These are phyloP conservation scores for Pseudotsuga menziesii DNA, from an alignment of 75 land plant genomes.

Conservation along the genomic window DNA sequence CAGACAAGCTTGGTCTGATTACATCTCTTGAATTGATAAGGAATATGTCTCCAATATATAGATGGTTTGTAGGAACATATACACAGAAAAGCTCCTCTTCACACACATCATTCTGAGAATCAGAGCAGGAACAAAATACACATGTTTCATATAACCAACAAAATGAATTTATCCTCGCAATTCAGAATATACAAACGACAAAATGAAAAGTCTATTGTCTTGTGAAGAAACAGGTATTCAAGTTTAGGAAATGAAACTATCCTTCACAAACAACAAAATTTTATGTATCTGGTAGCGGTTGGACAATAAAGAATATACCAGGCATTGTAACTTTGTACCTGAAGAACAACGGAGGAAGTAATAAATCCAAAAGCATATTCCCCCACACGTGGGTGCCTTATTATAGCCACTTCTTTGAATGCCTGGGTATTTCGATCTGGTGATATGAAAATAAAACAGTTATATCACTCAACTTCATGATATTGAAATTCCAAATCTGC, in stretches of 20 bases:
- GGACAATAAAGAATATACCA: not conserved
- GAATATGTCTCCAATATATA: slow-evolving; percentile 50
- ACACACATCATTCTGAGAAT: slow-evolving; percentile 26
- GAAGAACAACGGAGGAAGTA: slow-evolving; percentile 60
- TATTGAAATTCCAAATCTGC: not conserved
- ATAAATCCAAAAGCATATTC: slow-evolving; percentile 84
- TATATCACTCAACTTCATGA: not conserved
- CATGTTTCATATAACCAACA: not conserved
- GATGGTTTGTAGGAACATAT: slow-evolving; percentile 53
- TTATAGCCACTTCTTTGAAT: slow-evolving; percentile 85
- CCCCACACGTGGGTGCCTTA: slow-evolving; percentile 67
- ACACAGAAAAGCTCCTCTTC: slow-evolving; percentile 46
- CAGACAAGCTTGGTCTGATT: slow-evolving; percentile 42
- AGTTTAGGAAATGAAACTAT: not conserved
- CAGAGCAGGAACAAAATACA: not conserved
- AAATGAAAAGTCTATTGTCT: not conserved
- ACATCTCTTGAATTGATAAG: slow-evolving; percentile 35
- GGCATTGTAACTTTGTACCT: slow-evolving; percentile 26
- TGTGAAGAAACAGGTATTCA: not conserved
- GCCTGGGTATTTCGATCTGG: slow-evolving; percentile 75
- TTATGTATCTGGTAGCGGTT: not conserved
- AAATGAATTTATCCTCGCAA: not conserved
- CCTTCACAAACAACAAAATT: not conserved
- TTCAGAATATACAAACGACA: not conserved
- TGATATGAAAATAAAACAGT: not conserved